These are phyloP conservation scores for Mitragyna speciosa DNA, from an alignment of 257 asterid species.

Conservation along the genomic window DNA sequence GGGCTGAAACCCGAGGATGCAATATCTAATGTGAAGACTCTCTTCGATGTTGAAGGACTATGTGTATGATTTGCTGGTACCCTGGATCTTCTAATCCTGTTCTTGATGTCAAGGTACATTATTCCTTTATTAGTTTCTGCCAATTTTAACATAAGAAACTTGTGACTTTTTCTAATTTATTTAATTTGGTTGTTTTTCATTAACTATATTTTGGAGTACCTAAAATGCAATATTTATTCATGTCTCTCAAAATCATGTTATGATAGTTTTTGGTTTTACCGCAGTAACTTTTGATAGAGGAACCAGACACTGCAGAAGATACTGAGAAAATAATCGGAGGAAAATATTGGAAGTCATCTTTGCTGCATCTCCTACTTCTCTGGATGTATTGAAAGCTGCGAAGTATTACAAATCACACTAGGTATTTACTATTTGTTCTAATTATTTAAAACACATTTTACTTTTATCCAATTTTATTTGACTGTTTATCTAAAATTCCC, in stretches of 20 bases:
- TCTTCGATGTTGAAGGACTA: slow-evolving; percentile 85
- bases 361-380: slow-evolving; percentile 72
- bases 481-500: not conserved
- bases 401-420: slow-evolving; percentile 76
- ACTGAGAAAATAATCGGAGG: slow-evolving; percentile 62
- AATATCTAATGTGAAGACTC: slow-evolving; percentile 61
- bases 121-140: not conserved
- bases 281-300: slow-evolving; percentile 75
- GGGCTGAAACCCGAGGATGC: slow-evolving; percentile 83
- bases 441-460: not conserved
- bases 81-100: slow-evolving; percentile 80
- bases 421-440: slow-evolving; percentile 37
- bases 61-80: slow-evolving; percentile 70
- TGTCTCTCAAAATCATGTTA: not conserved
- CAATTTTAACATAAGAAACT: not conserved
- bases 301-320: slow-evolving; percentile 65
- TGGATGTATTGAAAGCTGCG: slow-evolving; percentile 83
- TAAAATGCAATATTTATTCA: not conserved
- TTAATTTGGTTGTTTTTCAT: not conserved
- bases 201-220: not conserved
- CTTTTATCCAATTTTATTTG: not conserved
- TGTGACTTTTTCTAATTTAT: not conserved
- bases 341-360: slow-evolving; percentile 57
- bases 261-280: slow-evolving; percentile 14
- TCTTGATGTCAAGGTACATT: slow-evolving; percentile 71